Conservation (phyloP, 345 rosid species). For the Dipteronia dyeriana region DNA sequence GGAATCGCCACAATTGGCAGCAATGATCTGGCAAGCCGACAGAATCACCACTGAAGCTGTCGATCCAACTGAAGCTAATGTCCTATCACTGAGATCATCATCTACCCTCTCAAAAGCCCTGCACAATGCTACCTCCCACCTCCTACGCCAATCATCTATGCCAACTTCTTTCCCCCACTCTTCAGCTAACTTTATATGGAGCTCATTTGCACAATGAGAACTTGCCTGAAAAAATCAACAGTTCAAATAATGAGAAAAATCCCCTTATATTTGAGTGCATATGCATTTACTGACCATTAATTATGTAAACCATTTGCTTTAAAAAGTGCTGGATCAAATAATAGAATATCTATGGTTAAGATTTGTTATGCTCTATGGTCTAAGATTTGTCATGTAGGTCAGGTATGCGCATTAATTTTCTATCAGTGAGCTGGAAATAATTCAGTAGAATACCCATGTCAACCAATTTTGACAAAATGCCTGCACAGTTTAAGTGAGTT, state of each 20-base stretch:
- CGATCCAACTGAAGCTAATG: slow-evolving; percentile 18
- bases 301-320: not conserved
- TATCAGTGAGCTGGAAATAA: not conserved
- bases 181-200: slow-evolving; percentile 9
- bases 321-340: not conserved
- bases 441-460: not conserved
- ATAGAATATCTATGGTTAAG: not conserved
- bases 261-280: not conserved
- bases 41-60: slow-evolving; percentile 18
- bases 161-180: slow-evolving; percentile 16
- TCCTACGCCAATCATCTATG: slow-evolving; percentile 13
- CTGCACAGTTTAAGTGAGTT: too few relatives aligned
- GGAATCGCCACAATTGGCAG: slow-evolving; percentile 25
- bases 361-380: not conserved
- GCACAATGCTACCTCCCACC: slow-evolving; percentile 21
- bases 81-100: slow-evolving; percentile 5
- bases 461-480: not conserved
- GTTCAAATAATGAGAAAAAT: slow-evolving; percentile 7
- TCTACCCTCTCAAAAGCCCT: slow-evolving; percentile 16
- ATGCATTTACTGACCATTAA: not conserved
- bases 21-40: slow-evolving; percentile 22
- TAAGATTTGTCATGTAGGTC: not conserved
- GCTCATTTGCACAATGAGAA: slow-evolving; percentile 2
- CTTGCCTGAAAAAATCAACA: slow-evolving; percentile 14
- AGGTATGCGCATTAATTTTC: too few relatives aligned